phyloP scores from a whole-genome alignment of 2,329 filamentous ascomycete genomes.

The Trematosphaeria pertusa region DNA sequence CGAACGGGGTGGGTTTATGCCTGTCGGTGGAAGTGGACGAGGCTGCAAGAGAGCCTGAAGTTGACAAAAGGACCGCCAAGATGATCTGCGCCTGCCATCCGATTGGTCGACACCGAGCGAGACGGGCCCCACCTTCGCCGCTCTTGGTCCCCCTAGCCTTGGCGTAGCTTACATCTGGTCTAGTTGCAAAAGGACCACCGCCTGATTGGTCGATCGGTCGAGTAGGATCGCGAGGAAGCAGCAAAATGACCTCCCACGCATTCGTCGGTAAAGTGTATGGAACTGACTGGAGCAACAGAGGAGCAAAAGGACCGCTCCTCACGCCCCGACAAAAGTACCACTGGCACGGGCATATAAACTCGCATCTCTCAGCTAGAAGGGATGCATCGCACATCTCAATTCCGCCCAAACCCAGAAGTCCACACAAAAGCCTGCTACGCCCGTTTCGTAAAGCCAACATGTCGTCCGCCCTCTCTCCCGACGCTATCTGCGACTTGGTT shows the following conservation, averaged over 20 bases:
- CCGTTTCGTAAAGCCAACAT: background rate
- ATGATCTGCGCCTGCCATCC: background rate
- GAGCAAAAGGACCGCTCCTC: constrained; percentile 4
- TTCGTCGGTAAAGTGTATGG: background rate
- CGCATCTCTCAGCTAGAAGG: background rate
- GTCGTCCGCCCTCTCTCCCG: background rate
- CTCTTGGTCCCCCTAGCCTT: no score
- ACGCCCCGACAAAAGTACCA: background rate
- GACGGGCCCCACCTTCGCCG: background rate
- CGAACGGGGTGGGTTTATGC: background rate
- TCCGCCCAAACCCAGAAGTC: background rate
- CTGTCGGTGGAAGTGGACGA: background rate
- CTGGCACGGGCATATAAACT: background rate
- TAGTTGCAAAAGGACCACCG: constrained; percentile 1
- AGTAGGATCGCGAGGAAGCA: no score
- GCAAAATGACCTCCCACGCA: background rate
- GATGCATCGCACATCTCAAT: background rate
- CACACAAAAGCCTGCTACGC: background rate
- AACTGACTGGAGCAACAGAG: background rate
- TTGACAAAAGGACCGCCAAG: constrained; percentile 9
- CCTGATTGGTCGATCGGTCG: no score
- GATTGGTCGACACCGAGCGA: background rate
- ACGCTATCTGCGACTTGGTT: constrained; percentile 1
- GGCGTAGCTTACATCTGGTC: background rate
- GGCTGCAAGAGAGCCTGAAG: background rate